phyloP scores from a whole-genome alignment of 257 asterid species.

The Penstemon barbatus region DNA sequence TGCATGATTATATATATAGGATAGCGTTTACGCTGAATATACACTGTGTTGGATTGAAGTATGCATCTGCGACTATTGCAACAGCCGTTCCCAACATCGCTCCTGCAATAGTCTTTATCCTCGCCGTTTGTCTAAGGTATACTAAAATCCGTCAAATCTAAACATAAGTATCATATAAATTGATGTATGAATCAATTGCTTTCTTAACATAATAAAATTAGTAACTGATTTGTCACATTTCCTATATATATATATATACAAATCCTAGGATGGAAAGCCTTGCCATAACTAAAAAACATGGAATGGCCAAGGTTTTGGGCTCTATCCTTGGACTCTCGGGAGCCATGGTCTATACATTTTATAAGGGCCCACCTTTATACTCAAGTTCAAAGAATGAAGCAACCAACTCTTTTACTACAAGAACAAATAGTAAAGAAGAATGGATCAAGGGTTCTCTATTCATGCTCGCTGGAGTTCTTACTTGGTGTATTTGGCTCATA shows the following conservation, averaged over 20 bases:
- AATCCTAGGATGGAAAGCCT: constrained; percentile 47
- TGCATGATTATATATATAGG: constrained; percentile 31
- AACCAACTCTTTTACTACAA: constrained; percentile 10
- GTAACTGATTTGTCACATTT: no score
- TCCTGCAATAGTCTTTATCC: constrained; percentile 55
- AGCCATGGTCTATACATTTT: constrained; percentile 55
- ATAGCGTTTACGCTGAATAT: constrained; percentile 49
- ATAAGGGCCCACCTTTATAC: constrained; percentile 54
- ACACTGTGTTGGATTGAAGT: constrained; percentile 39
- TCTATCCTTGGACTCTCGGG: constrained; percentile 42
- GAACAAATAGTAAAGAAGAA: constrained; percentile 34
- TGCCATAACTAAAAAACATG: constrained; percentile 42
- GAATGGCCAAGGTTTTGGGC: constrained; percentile 61
- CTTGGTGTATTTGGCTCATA: constrained; percentile 58
- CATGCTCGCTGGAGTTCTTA: constrained; percentile 41
- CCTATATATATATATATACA: neutral
- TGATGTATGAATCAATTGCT: neutral
- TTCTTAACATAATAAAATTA: neutral
- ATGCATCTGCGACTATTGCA: constrained; percentile 62
- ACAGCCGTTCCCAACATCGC: constrained; percentile 50
- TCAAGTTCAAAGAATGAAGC: constrained; percentile 22
- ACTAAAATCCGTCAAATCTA: neutral
- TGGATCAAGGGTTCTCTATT: constrained; percentile 68
- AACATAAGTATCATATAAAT: neutral
- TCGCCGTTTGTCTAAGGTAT: constrained; percentile 61